Percentiles rank a stretch among this genome's conserved stretches.
Conservation (phyloP, 192 early-diverging fungal genomes). For the Physocladia obscura region DNA sequence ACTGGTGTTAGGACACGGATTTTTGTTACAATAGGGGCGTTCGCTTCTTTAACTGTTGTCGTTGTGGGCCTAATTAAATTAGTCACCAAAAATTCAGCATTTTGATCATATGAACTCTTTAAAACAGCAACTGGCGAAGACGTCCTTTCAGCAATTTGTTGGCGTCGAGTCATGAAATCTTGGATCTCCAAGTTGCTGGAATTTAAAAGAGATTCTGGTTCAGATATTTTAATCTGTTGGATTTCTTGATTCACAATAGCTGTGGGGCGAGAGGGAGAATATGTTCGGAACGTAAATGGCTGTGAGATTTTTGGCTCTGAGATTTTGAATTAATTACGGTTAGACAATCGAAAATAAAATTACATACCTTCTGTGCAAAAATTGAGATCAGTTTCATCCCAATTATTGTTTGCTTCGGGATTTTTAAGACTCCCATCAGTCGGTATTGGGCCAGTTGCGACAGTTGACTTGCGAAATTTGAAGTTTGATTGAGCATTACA, state of each 20-base stretch:
- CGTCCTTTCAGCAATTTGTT: slow-evolving; percentile 8
- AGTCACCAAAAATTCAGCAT: no score
- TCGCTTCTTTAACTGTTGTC: no score
- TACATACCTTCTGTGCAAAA: no score
- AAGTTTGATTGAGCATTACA: slow-evolving; percentile 53
- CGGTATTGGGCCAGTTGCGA: slow-evolving; percentile 43
- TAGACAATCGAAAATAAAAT: no score
- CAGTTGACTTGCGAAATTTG: slow-evolving; percentile 42
- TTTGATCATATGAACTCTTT: no score
- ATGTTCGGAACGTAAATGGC: neutral
- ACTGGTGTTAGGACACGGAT: slow-evolving; percentile 22
- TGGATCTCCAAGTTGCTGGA: slow-evolving; percentile 39
- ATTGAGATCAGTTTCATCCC: no score
- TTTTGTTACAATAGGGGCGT: slow-evolving; percentile 4
- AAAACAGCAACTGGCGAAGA: neutral
- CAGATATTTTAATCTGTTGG: no score
- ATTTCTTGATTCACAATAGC: neutral
- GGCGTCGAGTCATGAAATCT: slow-evolving; percentile 43
- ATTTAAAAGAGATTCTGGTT: no score
- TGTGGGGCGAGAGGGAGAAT: neutral
- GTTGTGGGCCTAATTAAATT: no score
- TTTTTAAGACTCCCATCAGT: slow-evolving; percentile 28
- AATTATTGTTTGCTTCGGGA: neutral
- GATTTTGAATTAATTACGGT: neutral
- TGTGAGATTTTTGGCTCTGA: neutral